Conservation (phyloP, 371 early-diverging fungal species). For the Zychaea mexicana region DNA sequence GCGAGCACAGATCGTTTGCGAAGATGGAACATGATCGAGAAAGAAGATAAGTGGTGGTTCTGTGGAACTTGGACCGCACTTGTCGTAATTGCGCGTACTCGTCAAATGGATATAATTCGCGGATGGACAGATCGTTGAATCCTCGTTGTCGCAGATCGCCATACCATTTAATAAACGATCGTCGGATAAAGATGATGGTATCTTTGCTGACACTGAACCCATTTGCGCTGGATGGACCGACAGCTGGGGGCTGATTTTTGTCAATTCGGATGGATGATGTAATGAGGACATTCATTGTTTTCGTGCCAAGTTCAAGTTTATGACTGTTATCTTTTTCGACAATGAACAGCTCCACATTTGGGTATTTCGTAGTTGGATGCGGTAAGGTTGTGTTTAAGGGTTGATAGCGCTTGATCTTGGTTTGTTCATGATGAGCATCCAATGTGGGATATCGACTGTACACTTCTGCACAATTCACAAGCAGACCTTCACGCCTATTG, state of each 20-base stretch:
- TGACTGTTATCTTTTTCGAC: constrained; percentile 13
- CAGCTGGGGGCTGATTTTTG: constrained; percentile 11
- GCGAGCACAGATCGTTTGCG: too few relatives aligned
- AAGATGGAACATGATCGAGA: too few relatives aligned
- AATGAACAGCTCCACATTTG: constrained; percentile 18
- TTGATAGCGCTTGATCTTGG: constrained; percentile 12
- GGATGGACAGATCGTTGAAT: constrained; percentile 18
- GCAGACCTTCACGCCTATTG: background rate
- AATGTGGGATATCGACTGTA: constrained; percentile 14
- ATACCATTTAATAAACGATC: constrained; percentile 16
- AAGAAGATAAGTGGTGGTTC: too few relatives aligned
- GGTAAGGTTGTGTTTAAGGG: constrained; percentile 13
- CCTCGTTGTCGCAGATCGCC: constrained; percentile 17
- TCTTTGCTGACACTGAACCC: constrained; percentile 20
- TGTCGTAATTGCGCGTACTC: constrained; percentile 16
- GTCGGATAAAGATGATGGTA: constrained; percentile 13
- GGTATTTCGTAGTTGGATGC: constrained; percentile 9
- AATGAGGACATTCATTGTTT: constrained; percentile 25
- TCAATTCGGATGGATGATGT: constrained; percentile 24
- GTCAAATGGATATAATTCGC: constrained; percentile 20
- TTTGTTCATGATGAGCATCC: constrained; percentile 14
- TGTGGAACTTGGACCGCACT: constrained; percentile 8
- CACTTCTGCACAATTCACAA: constrained; percentile 18
- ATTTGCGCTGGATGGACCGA: constrained; percentile 26
- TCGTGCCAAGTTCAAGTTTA: constrained; percentile 27